Evolutionary conservation across 768 basidiomycete species (phyloP), one percentile per base, ranked within the genome.

Genomic region (Kwoniella mangroviensis): DNA sequence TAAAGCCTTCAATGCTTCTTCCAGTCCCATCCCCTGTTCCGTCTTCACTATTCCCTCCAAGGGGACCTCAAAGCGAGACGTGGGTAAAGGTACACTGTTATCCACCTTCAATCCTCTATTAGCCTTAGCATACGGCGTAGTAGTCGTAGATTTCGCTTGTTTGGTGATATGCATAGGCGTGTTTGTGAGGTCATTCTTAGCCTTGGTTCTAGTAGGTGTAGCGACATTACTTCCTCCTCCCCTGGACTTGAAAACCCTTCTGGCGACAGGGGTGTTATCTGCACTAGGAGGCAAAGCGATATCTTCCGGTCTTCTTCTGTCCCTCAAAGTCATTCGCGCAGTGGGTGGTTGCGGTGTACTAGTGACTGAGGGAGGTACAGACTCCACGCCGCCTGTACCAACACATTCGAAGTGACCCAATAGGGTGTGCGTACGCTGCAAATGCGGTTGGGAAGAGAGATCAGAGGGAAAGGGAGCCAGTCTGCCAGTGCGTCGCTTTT

Each of bases 401-500:
- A 65, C 59, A 21, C 67, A 60, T 58, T 81, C 80, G 60, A 79
- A 79, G 28, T 70, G 66, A 15, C 69, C 58, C 3, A 81, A 59
- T 1, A 81, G 42, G 5, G 73, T 67, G 53, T 81, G 77, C 1
- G 76, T 78, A 2, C 80, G 68, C 7, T 45, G 41, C 22, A 81
- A 59, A 58, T 77, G 61, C 4, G 74, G 49, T 4, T 72, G 62
- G 21, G 70, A 62, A 4, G 70, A 59, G 4, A 77, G 58, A 53
- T 81, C 80, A 9, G 66, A 19, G 3, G 76, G 76, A 60, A 78
- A 73, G 1, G 80, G 74, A 1, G 73, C 76, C 21, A 81, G 66
- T 63, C 73, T 74, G 19, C 80, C 80, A 1, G 72, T 81, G 12
- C 80, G 71, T 57, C 75, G 74, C 67, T 74, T 74, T 69, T 81